Evolutionary conservation across 352 stramenopile species (phyloP), one percentile per base, ranked within the genome.

Genomic region (Phytophthora tentaculata): DNA sequence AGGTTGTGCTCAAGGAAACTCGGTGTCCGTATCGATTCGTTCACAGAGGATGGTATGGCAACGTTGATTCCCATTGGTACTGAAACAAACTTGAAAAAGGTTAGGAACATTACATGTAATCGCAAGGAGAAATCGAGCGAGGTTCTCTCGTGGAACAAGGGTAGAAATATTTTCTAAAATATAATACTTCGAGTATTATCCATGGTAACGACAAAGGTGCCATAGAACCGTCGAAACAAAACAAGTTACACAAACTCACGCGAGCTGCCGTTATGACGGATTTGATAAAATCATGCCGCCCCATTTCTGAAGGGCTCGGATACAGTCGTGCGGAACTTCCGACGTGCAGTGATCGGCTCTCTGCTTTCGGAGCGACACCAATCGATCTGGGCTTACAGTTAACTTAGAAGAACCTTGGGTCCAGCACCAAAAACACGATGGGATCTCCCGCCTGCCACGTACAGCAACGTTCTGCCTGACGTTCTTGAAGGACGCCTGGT

Each of bases 291-390:
- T 50, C 61, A 55, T 19, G 20, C 20, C 22, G 50, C 44, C 64
- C 64, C 57, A 67, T 72, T 71, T 67, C 57, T 71, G 64, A 66
- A 28, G 54, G 48, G 5, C 35, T 29, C 37, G 60, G 60, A 67
- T 67, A 50, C 60, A 55, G 55, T 62, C 35, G 55, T 69, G 62
- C 61, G 54, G 45, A 24, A n/a, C n/a, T 43, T 29, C n/a, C 20
- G 37, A 32, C 41, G 54, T 24, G 16, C 35, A 43, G 52, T n/a
- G 49, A 44, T 51, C 37, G 39, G 54, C 43, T 50, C 28, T 63
- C 44, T 63, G 43, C 41, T 54, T 54, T 47, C 35, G 9, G 28
- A 29, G 45, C 45, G 22, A 22, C 1, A 24, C 24, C 48, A 53
- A 37, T 7, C 20, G n/a, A n/a, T n/a, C n/a, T n/a, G n/a, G n/a